These are phyloP conservation scores for Arctostaphylos glauca DNA, from an alignment of 148 eudicot species.

Conservation along the genomic window DNA sequence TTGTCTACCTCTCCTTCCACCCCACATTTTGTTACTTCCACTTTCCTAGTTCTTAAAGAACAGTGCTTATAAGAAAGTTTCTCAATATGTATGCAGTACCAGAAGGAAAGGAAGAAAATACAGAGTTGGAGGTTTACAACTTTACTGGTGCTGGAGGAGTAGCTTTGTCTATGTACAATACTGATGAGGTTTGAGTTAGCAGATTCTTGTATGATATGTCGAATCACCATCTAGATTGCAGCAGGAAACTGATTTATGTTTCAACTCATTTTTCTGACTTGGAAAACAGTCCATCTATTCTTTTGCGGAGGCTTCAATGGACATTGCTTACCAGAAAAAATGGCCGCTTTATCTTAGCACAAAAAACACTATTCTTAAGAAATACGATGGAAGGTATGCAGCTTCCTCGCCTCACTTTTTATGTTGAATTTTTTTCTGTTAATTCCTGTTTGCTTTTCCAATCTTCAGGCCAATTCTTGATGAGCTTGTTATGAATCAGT, in stretches of 20 bases:
- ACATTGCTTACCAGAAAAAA: slow-evolving; percentile 58
- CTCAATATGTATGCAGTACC: slow-evolving; percentile 42
- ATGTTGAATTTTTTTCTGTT: not conserved
- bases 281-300: slow-evolving; percentile 53
- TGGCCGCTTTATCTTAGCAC: slow-evolving; percentile 91
- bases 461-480: not conserved
- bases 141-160: slow-evolving; percentile 76
- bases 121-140: slow-evolving; percentile 61
- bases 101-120: slow-evolving; percentile 51
- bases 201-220: not conserved
- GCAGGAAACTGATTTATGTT: not conserved
- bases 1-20: not conserved
- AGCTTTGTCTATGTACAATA: slow-evolving; percentile 71
- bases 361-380: slow-evolving; percentile 76
- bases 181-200: slow-evolving; percentile 56
- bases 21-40: not conserved
- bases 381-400: slow-evolving; percentile 73
- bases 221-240: not conserved
- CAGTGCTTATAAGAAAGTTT: slow-evolving; percentile 1
- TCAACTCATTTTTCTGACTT: slow-evolving; percentile 8
- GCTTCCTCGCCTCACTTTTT: not conserved
- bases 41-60: not conserved
- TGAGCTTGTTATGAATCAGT: not conserved
- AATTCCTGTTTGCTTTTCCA: not conserved
- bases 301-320: slow-evolving; percentile 85